Conservation (phyloP, 1,284 basidiomycete genomes). For the Lentinula novae-zelandiae region DNA sequence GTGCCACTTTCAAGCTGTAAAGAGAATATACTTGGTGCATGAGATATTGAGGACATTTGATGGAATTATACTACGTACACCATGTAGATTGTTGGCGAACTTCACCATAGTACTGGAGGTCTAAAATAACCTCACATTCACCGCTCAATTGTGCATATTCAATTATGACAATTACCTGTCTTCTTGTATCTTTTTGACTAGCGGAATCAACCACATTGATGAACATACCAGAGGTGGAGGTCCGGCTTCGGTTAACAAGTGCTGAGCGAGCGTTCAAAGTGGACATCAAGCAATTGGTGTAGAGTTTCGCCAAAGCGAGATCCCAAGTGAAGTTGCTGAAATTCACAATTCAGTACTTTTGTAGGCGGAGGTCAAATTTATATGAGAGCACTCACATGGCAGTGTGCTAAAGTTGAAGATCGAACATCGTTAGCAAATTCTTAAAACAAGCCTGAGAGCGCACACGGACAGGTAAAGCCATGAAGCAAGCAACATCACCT, state of each 20-base stretch:
- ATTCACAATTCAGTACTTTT: background rate
- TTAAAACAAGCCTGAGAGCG: no score
- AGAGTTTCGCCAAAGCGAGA: conserved; percentile 22
- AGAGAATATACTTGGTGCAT: background rate
- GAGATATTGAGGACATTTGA: background rate
- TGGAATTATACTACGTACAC: background rate
- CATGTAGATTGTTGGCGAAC: background rate
- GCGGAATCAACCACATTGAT: background rate
- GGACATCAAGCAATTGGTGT: conserved; percentile 25
- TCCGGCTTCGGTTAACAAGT: background rate
- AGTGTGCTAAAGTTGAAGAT: conserved; percentile 2
- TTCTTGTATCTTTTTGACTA: background rate
- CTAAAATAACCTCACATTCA: background rate
- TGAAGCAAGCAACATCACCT: conserved; percentile 43
- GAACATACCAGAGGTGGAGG: background rate
- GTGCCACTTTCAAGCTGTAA: background rate
- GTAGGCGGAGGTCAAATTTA: background rate
- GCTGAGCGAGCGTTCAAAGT: conserved; percentile 22
- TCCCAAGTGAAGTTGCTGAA: conserved; percentile 25
- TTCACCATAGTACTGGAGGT: background rate
- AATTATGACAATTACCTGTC: background rate
- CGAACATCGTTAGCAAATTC: background rate
- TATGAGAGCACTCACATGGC: conserved; percentile 4
- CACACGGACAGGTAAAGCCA: conserved; percentile 31
- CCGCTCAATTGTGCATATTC: background rate